Conservation (phyloP, 495 filamentous ascomycete species). For the Entonaema liquescens region DNA sequence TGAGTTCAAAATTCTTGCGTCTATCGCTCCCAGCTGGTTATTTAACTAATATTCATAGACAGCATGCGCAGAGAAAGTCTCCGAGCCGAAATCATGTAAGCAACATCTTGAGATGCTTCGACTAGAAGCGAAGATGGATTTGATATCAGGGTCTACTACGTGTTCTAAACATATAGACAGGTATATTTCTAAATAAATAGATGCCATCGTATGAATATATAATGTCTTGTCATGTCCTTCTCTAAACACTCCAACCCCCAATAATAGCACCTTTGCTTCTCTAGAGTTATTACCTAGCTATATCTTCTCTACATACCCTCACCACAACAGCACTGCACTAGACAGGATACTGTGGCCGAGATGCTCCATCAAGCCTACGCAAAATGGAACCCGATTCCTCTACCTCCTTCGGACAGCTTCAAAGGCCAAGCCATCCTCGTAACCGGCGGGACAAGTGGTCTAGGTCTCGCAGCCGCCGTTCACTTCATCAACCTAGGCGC, state of each 20-base stretch:
- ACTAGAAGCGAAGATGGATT: not conserved
- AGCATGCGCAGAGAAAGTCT: not conserved
- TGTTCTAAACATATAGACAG: not conserved
- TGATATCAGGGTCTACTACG: not conserved
- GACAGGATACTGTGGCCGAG: not conserved
- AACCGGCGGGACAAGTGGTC: conserved; percentile 60
- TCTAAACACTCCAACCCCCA: not conserved
- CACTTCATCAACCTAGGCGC: conserved; percentile 54
- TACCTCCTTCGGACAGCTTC: conserved; percentile 34
- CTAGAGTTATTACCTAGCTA: not conserved
- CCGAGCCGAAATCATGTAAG: not conserved
- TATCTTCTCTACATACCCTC: not conserved
- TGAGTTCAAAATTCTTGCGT: not conserved
- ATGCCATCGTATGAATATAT: not conserved
- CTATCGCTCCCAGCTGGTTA: no score
- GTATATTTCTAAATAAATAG: not conserved
- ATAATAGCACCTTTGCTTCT: not conserved
- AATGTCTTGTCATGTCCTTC: not conserved
- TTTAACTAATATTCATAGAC: not conserved
- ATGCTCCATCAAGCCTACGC: not conserved
- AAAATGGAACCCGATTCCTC: conserved; percentile 31
- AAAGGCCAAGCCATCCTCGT: conserved; percentile 53
- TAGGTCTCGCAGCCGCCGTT: conserved; percentile 58
- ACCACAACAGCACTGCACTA: not conserved
- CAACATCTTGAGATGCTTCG: not conserved